Evolutionary conservation across 108 stramenopile species (phyloP).

Genomic region (Ochromonas danica): DNA sequence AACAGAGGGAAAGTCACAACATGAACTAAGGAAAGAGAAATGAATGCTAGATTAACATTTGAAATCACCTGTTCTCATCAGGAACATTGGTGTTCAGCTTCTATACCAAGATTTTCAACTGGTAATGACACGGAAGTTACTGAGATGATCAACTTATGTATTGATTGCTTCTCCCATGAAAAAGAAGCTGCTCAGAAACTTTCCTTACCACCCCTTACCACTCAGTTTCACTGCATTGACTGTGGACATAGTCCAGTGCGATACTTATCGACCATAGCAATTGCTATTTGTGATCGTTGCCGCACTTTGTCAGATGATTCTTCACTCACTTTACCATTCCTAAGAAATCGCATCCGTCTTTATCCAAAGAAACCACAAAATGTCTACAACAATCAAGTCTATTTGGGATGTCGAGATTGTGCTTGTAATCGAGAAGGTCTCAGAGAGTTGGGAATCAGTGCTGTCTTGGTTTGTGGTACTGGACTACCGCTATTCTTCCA

Average conservation of each 20-base stretch:
- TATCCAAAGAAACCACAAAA: background rate
- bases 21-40: no score
- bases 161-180: no score
- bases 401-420: background rate
- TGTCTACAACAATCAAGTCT: background rate
- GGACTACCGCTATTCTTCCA: background rate
- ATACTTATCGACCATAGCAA: background rate
- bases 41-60: no score
- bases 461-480: background rate
- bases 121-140: no score
- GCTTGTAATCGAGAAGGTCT: background rate
- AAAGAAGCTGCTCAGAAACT: no score
- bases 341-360: background rate
- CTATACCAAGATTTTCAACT: no score
- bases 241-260: background rate
- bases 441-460: background rate
- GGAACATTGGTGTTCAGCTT: no score
- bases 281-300: background rate
- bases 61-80: no score
- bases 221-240: conserved; percentile 4
- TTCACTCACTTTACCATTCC: background rate
- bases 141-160: no score
- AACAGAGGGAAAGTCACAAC: no score
- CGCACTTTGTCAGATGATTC: background rate
- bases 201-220: no score